Evolutionary conservation across 148 eudicot genomes (phyloP).

Genomic region (Rhododendron molle): DNA sequence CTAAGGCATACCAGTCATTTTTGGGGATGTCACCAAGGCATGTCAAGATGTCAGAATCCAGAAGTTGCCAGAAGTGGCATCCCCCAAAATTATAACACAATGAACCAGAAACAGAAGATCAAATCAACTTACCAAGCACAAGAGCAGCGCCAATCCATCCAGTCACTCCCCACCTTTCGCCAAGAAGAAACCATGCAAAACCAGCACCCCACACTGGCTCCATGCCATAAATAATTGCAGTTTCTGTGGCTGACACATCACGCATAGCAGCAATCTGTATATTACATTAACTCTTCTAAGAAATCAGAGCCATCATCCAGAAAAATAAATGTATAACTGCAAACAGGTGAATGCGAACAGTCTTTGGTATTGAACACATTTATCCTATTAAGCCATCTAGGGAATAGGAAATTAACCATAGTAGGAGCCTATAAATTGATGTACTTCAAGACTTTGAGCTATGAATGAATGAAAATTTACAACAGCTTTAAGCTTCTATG

Average conservation of each 20-base stretch:
- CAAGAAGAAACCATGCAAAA: slow-evolving; percentile 79
- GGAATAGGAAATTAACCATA: too few species aligned
- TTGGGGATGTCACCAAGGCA: not conserved
- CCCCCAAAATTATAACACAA: not conserved
- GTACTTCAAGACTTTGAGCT: too few species aligned
- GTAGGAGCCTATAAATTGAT: too few species aligned
- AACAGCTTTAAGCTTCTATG: too few species aligned
- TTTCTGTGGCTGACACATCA: slow-evolving; percentile 66
- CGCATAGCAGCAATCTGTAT: slow-evolving; percentile 66
- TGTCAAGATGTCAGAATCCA: not conserved
- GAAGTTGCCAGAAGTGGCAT: not conserved
- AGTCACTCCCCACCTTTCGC: slow-evolving; percentile 65
- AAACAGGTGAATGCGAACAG: not conserved
- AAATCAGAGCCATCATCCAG: not conserved
- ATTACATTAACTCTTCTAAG: slow-evolving; percentile 1
- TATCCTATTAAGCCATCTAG: too few species aligned
- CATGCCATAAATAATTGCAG: slow-evolving; percentile 61
- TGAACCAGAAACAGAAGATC: not conserved
- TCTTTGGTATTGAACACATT: too few species aligned
- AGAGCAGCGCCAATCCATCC: slow-evolving; percentile 77
- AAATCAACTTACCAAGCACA: slow-evolving; percentile 40
- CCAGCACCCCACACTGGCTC: slow-evolving; percentile 86
- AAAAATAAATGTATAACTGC: not conserved
- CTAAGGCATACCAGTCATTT: too few species aligned
- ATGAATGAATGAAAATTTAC: too few species aligned